Conservation (phyloP, 306 rosid genomes). For the Vigna nakashimae region DNA sequence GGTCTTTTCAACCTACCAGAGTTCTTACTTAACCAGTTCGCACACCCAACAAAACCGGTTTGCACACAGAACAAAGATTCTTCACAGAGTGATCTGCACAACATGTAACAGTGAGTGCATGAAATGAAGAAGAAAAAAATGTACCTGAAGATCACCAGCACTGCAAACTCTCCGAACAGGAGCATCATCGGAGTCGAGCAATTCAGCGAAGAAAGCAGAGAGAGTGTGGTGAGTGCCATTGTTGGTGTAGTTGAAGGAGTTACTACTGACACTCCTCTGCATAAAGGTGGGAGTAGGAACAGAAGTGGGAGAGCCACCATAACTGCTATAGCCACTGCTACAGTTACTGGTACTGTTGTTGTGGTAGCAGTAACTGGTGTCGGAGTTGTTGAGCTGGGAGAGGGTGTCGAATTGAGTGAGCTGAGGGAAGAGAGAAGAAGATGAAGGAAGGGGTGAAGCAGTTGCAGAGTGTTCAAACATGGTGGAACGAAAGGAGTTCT, state of each 20-base stretch:
- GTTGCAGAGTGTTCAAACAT: conserved; percentile 58
- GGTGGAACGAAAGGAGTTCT: conserved; percentile 28
- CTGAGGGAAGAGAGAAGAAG: conserved; percentile 22
- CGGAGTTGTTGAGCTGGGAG: conserved; percentile 49
- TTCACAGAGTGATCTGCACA: too few relatives aligned
- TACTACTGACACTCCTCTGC: conserved; percentile 68
- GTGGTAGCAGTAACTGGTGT: conserved; percentile 36
- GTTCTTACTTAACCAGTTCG: too few relatives aligned
- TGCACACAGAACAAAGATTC: too few relatives aligned
- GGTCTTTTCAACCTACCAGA: too few relatives aligned
- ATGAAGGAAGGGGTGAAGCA: conserved; percentile 15
- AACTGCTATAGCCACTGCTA: conserved; percentile 71
- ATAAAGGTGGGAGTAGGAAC: conserved; percentile 42
- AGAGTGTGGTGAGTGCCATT: conserved; percentile 57
- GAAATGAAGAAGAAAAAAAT: not conserved
- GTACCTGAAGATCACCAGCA: conserved; percentile 72
- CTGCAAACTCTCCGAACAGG: conserved; percentile 74
- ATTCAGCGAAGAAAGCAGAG: conserved; percentile 46
- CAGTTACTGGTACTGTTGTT: conserved; percentile 26
- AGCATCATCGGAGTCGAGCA: conserved; percentile 45
- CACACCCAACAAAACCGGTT: too few relatives aligned
- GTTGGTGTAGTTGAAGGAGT: conserved; percentile 50
- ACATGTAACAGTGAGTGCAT: too few relatives aligned
- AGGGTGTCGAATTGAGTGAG: conserved; percentile 42
- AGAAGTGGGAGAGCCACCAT: conserved; percentile 61